Evolutionary conservation across 306 rosid species (phyloP).

Genomic region (Biancaea sappan): DNA sequence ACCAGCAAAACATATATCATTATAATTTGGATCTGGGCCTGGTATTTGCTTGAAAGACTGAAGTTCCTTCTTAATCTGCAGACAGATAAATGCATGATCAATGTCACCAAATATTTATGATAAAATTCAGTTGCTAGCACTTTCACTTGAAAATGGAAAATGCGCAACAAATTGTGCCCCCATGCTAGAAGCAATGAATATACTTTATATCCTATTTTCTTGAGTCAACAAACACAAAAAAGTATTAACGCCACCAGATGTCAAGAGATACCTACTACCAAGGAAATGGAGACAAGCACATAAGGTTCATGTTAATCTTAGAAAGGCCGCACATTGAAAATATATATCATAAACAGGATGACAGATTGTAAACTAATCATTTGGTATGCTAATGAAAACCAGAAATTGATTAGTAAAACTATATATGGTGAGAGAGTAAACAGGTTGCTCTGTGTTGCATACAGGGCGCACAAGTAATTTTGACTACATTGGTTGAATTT

Average conservation of each 20-base stretch:
- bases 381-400: not conserved
- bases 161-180: not conserved
- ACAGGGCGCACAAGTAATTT: slow-evolving; percentile 14
- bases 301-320: not conserved
- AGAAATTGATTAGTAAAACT: slow-evolving; percentile 20
- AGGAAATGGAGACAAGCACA: not conserved
- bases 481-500: slow-evolving; percentile 10
- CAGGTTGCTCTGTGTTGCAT: slow-evolving; percentile 4
- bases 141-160: not conserved
- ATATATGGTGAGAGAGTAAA: not conserved
- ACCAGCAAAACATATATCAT: slow-evolving; percentile 79
- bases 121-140: not conserved
- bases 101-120: slow-evolving; percentile 10
- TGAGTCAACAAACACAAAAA: not conserved
- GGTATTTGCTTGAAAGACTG: slow-evolving; percentile 58
- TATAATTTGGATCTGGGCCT: slow-evolving; percentile 92
- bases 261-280: not conserved
- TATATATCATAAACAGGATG: slow-evolving; percentile 11
- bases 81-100: slow-evolving; percentile 26
- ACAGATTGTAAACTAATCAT: slow-evolving; percentile 8
- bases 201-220: not conserved
- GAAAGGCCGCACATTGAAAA: not conserved
- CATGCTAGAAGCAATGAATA: not conserved
- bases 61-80: slow-evolving; percentile 75
- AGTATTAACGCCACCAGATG: not conserved